A percentile compares a stretch with the other conserved stretches of the same genome.
Conservation (phyloP, 768 basidiomycete species). For the Tulasnella sp. region DNA sequence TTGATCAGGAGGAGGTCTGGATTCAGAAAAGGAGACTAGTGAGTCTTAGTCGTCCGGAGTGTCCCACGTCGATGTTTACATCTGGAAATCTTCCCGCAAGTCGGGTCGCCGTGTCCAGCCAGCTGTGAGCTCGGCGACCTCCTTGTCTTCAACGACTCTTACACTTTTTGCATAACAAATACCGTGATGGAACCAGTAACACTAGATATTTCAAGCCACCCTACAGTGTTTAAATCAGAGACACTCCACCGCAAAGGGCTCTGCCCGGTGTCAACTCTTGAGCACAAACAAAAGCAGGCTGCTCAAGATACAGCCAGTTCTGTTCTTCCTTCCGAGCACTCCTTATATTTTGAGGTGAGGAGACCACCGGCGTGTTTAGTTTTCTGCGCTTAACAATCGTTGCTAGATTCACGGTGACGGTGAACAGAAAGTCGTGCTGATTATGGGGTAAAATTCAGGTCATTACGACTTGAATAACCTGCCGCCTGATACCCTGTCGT, state of each 20-base stretch:
- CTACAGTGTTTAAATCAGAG: constrained; percentile 58
- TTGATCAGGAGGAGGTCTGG: constrained; percentile 53
- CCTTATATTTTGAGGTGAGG: constrained; percentile 60
- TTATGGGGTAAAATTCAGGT: constrained; percentile 64
- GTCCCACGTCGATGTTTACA: constrained; percentile 3
- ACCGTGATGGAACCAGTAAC: not conserved
- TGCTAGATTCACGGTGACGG: constrained; percentile 64
- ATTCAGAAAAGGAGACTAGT: constrained; percentile 53
- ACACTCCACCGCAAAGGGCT: constrained; percentile 72
- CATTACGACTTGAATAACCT: constrained; percentile 21
- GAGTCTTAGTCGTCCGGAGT: no score
- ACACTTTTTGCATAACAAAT: not conserved
- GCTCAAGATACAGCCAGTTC: not conserved
- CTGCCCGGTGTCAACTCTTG: constrained; percentile 67
- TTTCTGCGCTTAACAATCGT: not conserved
- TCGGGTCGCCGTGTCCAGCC: not conserved
- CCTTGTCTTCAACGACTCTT: not conserved
- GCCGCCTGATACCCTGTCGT: constrained; percentile 34
- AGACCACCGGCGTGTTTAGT: not conserved
- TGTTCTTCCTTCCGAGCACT: constrained; percentile 60
- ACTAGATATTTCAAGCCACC: constrained; percentile 23
- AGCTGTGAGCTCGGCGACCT: not conserved
- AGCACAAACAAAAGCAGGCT: constrained; percentile 45
- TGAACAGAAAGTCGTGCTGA: constrained; percentile 66
- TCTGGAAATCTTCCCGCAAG: not conserved